Percentiles rank a stretch among this genome's conserved stretches.
phyloP scores from a whole-genome alignment of 2,329 filamentous ascomycete genomes.

The Paracoccidioides lutzii region DNA sequence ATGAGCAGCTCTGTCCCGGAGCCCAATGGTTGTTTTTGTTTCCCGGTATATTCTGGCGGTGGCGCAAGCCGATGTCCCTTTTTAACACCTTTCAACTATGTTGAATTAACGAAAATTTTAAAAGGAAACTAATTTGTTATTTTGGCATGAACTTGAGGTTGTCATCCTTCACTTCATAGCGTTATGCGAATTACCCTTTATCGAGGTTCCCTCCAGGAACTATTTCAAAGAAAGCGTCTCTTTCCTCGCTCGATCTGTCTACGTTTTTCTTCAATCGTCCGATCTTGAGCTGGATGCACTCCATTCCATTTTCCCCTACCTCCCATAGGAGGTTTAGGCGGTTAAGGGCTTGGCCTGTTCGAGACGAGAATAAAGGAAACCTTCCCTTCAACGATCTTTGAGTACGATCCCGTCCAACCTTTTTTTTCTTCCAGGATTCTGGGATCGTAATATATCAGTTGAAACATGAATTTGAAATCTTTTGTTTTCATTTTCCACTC shows the following conservation, averaged over 20 bases:
- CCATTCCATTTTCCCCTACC: slow-evolving; percentile 10
- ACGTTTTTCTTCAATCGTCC: slow-evolving; percentile 15
- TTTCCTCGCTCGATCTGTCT: slow-evolving; percentile 40
- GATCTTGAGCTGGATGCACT: slow-evolving; percentile 30
- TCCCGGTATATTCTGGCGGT: neutral
- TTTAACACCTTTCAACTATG: neutral
- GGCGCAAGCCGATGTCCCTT: neutral
- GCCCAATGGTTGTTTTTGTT: neutral
- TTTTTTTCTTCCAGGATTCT: slow-evolving; percentile 19
- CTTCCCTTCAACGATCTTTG: slow-evolving; percentile 34
- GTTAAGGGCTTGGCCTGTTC: slow-evolving; percentile 22
- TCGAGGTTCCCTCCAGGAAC: no score
- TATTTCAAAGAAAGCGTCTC: slow-evolving; percentile 24
- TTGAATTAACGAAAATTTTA: neutral
- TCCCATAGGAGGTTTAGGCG: slow-evolving; percentile 18
- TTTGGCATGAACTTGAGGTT: neutral
- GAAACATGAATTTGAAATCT: slow-evolving; percentile 19
- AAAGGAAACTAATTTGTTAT: neutral
- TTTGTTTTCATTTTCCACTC: neutral
- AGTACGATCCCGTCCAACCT: slow-evolving; percentile 35
- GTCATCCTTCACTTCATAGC: no score
- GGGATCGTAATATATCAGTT: slow-evolving; percentile 36
- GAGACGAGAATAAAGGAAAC: slow-evolving; percentile 33
- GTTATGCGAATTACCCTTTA: no score
- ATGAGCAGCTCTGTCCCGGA: neutral